phyloP scores from a whole-genome alignment of 1,284 basidiomycete species.

The Phaffia rhodozyma region DNA sequence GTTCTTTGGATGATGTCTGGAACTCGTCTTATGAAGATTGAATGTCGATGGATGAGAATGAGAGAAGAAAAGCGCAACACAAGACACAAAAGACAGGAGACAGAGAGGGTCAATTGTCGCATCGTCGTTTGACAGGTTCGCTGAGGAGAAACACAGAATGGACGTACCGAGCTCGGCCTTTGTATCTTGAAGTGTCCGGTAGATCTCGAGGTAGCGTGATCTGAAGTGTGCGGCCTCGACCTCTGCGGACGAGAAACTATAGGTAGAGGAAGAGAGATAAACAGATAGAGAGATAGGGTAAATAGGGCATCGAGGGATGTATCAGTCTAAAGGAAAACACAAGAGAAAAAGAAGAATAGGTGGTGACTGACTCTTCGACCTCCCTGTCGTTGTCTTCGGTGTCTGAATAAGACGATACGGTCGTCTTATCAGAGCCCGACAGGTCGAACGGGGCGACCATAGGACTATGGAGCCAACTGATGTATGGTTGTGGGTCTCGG shows the following conservation, averaged over 20 bases:
- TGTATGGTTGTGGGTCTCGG: no score
- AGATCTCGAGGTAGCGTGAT: slow-evolving; percentile 59
- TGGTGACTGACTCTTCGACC: slow-evolving; percentile 7
- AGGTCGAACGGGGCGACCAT: no score
- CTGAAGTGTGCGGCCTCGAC: slow-evolving; percentile 52
- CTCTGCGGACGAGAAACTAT: slow-evolving; percentile 33
- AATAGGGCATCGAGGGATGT: neutral
- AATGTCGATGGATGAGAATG: slow-evolving; percentile 2
- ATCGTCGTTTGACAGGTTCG: neutral
- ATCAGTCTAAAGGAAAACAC: neutral
- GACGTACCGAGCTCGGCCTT: slow-evolving; percentile 53
- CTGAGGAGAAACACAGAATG: neutral
- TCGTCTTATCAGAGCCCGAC: no score
- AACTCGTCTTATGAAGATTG: slow-evolving; percentile 53
- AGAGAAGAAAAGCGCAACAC: slow-evolving; percentile 5
- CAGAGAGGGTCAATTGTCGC: neutral
- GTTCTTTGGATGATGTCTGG: slow-evolving; percentile 76
- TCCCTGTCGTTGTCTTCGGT: slow-evolving; percentile 11
- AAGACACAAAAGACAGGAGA: slow-evolving; percentile 5
- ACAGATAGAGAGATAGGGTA: neutral
- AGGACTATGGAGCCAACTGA: no score
- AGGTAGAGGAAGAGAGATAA: neutral
- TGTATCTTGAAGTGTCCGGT: slow-evolving; percentile 73
- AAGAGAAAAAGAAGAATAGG: neutral
- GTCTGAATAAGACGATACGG: neutral